Conservation (phyloP, 352 stramenopile species). For the Thraustotheca clavata region DNA sequence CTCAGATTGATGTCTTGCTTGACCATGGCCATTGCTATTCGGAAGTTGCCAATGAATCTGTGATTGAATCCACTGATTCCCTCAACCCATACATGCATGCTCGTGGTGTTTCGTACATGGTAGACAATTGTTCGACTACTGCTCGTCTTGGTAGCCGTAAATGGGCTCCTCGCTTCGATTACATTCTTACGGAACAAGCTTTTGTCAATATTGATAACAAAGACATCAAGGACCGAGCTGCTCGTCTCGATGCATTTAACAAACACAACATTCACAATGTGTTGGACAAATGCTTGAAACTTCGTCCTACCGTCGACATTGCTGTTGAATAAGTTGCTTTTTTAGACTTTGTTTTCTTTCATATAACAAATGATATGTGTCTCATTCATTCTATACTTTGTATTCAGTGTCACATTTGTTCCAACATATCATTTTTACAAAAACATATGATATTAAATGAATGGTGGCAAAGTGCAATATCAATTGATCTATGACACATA, state of each 20-base stretch:
- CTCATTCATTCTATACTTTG: no score
- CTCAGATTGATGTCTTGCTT: constrained; percentile 96
- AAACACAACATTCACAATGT: constrained; percentile 96
- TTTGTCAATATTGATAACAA: constrained; percentile 94
- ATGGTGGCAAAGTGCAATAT: no score
- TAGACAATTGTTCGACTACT: constrained; percentile 99
- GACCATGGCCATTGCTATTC: constrained; percentile 95
- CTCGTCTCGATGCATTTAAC: constrained; percentile 89
- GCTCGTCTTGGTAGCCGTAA: constrained; percentile 96
- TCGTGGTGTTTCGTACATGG: constrained; percentile 96
- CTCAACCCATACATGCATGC: constrained; percentile 99
- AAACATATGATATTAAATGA: background rate
- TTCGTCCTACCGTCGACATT: constrained; percentile 96
- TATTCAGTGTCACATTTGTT: no score
- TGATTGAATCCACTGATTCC: constrained; percentile 98
- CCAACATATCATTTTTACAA: background rate
- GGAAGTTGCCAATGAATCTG: constrained; percentile 97
- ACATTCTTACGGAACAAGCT: constrained; percentile 96
- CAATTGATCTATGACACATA: no score
- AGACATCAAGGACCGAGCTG: constrained; percentile 46
- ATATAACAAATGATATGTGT: background rate
- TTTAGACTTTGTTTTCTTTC: background rate
- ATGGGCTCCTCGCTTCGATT: constrained; percentile 98
- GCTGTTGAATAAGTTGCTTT: constrained; percentile 50
- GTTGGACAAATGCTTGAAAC: constrained; percentile 90